Conservation (phyloP, 1,139 yeast genomes). For the Protomyces gravidus region DNA sequence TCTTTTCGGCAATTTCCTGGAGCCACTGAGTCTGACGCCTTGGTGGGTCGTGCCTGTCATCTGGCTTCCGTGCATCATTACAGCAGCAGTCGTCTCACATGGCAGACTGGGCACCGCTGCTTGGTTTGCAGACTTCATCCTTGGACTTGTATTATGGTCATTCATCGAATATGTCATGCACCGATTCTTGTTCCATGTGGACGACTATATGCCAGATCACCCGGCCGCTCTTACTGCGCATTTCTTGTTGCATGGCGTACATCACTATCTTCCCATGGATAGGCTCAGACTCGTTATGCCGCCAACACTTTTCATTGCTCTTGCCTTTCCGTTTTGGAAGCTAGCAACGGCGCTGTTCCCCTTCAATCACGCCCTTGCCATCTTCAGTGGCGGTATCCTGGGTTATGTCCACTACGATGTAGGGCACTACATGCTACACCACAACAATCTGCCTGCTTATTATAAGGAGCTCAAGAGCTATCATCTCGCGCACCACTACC, state of each 20-base stretch:
- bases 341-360: conserved; percentile 60
- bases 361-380: conserved; percentile 49
- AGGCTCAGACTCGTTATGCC: conserved; percentile 89
- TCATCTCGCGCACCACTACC: conserved; percentile 90
- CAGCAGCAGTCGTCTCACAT: conserved; percentile 44
- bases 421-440: conserved; percentile 87
- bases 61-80: conserved; percentile 80
- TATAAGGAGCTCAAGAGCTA: conserved; percentile 76
- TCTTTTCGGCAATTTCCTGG: conserved; percentile 67
- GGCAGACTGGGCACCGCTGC: conserved; percentile 36
- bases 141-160: conserved; percentile 89
- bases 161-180: conserved; percentile 81
- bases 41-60: conserved; percentile 81
- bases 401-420: conserved; percentile 90
- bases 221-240: conserved; percentile 71
- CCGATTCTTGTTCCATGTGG: conserved; percentile 89
- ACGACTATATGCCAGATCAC: conserved; percentile 75
- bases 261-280: conserved; percentile 97
- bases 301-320: conserved; percentile 66
- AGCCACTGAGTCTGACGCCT: conserved; percentile 64
- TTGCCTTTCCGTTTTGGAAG: conserved; percentile 58
- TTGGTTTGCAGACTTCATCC: conserved; percentile 42
- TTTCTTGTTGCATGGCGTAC: conserved; percentile 90
- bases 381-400: conserved; percentile 89
- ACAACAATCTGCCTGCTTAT: conserved; percentile 63